Percentiles rank a stretch among this genome's conserved stretches.
Evolutionary conservation across 139 green algal species (phyloP).

Genomic region (Pycnococcus provasolii): DNA sequence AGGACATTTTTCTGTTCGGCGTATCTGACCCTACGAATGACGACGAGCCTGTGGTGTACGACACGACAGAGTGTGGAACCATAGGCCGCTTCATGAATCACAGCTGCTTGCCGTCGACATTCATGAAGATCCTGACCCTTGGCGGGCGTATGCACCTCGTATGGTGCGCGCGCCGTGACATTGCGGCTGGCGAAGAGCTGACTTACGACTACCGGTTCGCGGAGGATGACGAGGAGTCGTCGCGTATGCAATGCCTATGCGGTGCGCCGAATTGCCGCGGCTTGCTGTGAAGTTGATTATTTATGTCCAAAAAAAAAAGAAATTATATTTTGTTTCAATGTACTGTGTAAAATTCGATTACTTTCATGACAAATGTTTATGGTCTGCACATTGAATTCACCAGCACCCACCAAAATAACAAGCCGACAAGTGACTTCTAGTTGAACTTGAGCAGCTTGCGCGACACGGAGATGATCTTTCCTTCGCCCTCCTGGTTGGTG

Average conservation of each 20-base stretch:
- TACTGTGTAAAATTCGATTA: too few species aligned
- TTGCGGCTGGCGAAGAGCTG: conserved; percentile 12
- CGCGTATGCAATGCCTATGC: too few species aligned
- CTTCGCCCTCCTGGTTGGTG: too few species aligned
- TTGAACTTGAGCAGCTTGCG: too few species aligned
- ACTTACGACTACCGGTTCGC: conserved; percentile 21
- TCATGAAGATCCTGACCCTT: conserved; percentile 65
- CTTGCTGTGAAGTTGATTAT: too few species aligned
- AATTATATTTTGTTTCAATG: too few species aligned
- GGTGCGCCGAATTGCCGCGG: too few species aligned
- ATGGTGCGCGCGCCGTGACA: conserved; percentile 11
- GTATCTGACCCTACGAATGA: conserved; percentile 33
- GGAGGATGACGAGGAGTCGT: not conserved
- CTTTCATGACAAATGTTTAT: not conserved
- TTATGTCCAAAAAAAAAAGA: too few species aligned
- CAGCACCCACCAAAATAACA: too few species aligned
- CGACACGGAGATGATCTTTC: too few species aligned
- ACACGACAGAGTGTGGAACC: conserved; percentile 59
- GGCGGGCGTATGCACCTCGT: conserved; percentile 45
- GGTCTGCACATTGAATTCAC: not conserved
- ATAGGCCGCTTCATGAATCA: conserved; percentile 84
- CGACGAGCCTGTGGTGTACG: conserved; percentile 55
- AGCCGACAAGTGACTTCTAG: too few species aligned
- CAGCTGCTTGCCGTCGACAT: conserved; percentile 74
- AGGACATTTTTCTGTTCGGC: conserved; percentile 83